Base-by-base conservation (phyloP, 23 red algal species). In the Chondrus crispus region DNA sequence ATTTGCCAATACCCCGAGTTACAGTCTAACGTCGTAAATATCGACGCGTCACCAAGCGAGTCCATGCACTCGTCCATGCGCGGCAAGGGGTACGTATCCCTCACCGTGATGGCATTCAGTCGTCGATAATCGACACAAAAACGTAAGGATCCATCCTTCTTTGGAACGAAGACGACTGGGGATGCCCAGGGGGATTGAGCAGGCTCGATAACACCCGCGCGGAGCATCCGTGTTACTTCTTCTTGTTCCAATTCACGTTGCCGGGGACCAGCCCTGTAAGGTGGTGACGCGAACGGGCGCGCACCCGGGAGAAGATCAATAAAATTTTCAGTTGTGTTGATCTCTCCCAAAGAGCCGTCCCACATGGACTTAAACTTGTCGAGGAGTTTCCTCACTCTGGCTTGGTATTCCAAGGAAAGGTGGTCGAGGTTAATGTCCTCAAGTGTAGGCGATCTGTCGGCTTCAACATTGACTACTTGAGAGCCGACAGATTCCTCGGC, bases 1-100 rank as follows among this genome's bases (percentile, higher is more conserved):
- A 83, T 51, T 35, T 83, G 78, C 2, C 78, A 83, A 2, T 83
- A 49, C 18, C 49, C 80, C 12, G 0, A 22, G 46, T 84, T 84
- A 0, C 44, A 3, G 28, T 84, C 80, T 5, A 84, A 38, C 0
- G 80, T 84, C 16, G 80, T 2, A 5, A 64, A 84, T 19, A 7
- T n/a, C 16, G 44, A 58, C 8, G 80, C 80, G 12, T 84, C 80
- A 16, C 48, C 46, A 11, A 84, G 49, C 33, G 18, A 58, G 49
- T 84, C 51, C n/a, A 84, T 84, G 49, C 28, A 84, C 33, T 84
- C 80, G 29, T 55, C 80, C 80, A 84, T 84, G 18, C 80, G 47
- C 0, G 80, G 51, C 2, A 84, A 16, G 8, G 51, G 80, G 51
- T 84, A 84, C 2, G 18, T 60, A 29, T 64, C 80, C 51, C 28